A percentile compares a stretch with the other conserved stretches of the same genome.
These are phyloP conservation scores for Scedosporium aurantiacum DNA, from an alignment of 2,329 filamentous ascomycete genomes.

Conservation along the genomic window DNA sequence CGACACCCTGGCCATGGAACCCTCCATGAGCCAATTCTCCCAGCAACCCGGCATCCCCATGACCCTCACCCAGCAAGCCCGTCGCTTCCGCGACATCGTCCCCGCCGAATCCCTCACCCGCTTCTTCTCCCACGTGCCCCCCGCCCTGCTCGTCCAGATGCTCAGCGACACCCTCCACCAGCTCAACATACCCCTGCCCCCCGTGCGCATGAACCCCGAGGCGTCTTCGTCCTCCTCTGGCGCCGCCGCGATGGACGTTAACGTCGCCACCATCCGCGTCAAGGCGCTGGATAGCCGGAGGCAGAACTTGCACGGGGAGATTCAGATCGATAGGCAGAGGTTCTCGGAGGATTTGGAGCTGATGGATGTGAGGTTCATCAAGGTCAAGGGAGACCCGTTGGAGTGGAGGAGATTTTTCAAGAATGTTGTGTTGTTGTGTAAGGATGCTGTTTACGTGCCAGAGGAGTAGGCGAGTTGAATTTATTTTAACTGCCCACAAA, in stretches of 20 bases:
- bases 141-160: constrained; percentile 66
- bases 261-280: constrained; percentile 55
- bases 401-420: constrained; percentile 98
- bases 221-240: constrained; percentile 25
- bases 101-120: constrained; percentile 78
- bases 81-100: constrained; percentile 81
- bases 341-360: constrained; percentile 49
- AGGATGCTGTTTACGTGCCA: constrained; percentile 62
- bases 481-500: no score
- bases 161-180: constrained; percentile 73
- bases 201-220: constrained; percentile 25
- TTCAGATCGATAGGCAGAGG: constrained; percentile 56
- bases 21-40: constrained; percentile 77
- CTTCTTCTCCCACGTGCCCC: constrained; percentile 77
- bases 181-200: constrained; percentile 66
- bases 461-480: constrained; percentile 22
- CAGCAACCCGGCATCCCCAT: constrained; percentile 67
- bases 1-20: constrained; percentile 70
- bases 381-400: constrained; percentile 87
- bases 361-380: constrained; percentile 82
- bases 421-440: constrained; percentile 78
- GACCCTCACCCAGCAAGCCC: constrained; percentile 78
- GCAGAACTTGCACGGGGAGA: constrained; percentile 64
- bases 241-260: constrained; percentile 1
- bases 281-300: constrained; percentile 61